Evolutionary conservation across 495 filamentous ascomycete genomes (phyloP).

Genomic region (Penicillium angulare): DNA sequence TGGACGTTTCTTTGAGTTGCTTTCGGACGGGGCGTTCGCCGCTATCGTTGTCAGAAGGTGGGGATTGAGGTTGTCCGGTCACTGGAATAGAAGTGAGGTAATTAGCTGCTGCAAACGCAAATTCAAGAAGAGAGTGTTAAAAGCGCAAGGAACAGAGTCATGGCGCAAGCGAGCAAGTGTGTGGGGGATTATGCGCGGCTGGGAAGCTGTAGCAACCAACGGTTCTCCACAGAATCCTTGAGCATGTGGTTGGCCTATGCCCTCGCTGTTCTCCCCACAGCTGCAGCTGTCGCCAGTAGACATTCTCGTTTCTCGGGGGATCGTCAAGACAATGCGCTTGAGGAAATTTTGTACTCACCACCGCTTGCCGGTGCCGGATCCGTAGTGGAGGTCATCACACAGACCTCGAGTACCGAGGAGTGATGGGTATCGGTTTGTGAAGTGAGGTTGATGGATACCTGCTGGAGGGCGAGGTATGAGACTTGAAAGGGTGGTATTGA

Average conservation of each 20-base stretch:
- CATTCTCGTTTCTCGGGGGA: background rate
- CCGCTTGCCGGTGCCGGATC: background rate
- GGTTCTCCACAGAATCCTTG: too few relatives aligned
- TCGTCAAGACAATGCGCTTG: background rate
- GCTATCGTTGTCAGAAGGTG: slow-evolving; percentile 46
- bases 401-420: background rate
- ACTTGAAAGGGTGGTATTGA: background rate
- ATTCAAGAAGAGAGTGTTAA: background rate
- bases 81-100: slow-evolving; percentile 9
- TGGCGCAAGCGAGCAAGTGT: too few relatives aligned
- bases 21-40: slow-evolving; percentile 59
- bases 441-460: background rate
- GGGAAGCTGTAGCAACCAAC: too few relatives aligned
- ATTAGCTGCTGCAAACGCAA: slow-evolving; percentile 6
- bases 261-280: background rate
- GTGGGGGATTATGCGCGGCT: too few relatives aligned
- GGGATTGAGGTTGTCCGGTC: slow-evolving; percentile 29
- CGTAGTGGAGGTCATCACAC: background rate
- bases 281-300: background rate
- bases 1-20: slow-evolving; percentile 60
- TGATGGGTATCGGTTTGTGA: background rate
- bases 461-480: background rate
- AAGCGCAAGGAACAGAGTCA: background rate
- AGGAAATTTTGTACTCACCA: background rate
- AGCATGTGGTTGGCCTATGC: too few relatives aligned